Base-by-base conservation (phyloP, 805 yeast species). In the Myxozyma kluyveri region DNA sequence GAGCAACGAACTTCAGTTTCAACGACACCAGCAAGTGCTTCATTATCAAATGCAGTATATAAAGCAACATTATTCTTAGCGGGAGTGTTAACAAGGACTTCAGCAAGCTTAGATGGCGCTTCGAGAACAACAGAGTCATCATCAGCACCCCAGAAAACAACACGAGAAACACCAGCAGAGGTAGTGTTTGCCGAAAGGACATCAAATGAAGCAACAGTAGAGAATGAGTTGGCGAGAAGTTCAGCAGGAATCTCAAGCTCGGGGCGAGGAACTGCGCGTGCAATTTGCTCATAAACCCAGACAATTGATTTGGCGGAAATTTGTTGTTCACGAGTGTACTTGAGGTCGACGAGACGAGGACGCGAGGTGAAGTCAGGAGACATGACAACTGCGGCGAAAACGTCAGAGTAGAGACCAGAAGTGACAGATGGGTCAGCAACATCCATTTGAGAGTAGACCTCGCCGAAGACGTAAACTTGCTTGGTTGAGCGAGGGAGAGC, bases 41-140 rank as follows among this genome's bases (percentile, higher is more conserved):
- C 66, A 67, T 87, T 89, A 68, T 91, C 96, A 63, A 74, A 88
- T 63, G 79, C 79, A 46, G 85, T 77, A 67, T 85, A 76, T 67
- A 79, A 77, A 47, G 76, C 69, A 50, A 84, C 76, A 38, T 69
- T 64, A 51, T 79, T 72, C 46, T 75, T 65, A 52, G 59, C 49
- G n/a, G n/a, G n/a, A 37, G 80, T 84, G 63, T 85, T 74, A 1
- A 95, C 82, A 60, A 85, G 74, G 21, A 87, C 74, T 55, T 82
- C 85, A 0, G 89, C 84, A 56, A 88, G 69, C 61, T 78, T 80
- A 24, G 83, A 75, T 14, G 90, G 81, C 42, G 82, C 78, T 14
- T 29, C 33, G 33, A 75, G 74, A 32, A 75, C 72, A 54, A 79
- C 73, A 47, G 72, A 71, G 44, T 66, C 82, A 62, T 79, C 78